A percentile compares a stretch with the other conserved stretches of the same genome.
These are phyloP conservation scores for Gautieria morchelliformis DNA, from an alignment of 768 basidiomycete species.

Conservation along the genomic window DNA sequence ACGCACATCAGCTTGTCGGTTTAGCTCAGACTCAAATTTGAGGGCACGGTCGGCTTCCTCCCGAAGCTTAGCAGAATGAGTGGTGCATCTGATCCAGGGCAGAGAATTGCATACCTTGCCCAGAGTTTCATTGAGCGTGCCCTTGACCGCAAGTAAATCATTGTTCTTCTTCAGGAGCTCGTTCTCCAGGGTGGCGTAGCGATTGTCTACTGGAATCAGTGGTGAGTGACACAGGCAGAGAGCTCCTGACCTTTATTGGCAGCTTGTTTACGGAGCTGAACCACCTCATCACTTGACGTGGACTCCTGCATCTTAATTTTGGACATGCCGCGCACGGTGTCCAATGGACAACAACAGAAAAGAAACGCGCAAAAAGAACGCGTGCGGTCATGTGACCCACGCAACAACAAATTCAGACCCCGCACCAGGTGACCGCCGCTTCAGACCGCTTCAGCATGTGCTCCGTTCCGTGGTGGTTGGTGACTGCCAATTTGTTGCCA, in stretches of 20 bases:
- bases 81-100: not conserved
- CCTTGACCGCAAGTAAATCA: constrained; percentile 26
- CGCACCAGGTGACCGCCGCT: too few species aligned
- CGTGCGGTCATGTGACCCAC: not conserved
- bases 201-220: constrained; percentile 1
- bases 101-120: constrained; percentile 22
- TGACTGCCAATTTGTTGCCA: too few species aligned
- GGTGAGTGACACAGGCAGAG: not conserved
- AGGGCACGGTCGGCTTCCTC: constrained; percentile 47
- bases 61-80: constrained; percentile 34
- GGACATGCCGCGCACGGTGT: not conserved
- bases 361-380: not conserved
- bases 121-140: constrained; percentile 26
- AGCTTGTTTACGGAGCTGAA: constrained; percentile 2
- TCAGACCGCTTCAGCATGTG: too few species aligned
- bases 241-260: constrained; percentile 1
- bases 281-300: not conserved
- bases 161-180: constrained; percentile 26
- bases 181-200: not conserved
- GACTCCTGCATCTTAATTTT: constrained; percentile 5
- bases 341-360: not conserved
- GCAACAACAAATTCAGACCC: not conserved
- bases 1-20: constrained; percentile 27
- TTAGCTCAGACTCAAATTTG: constrained; percentile 42
- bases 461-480: too few species aligned